A percentile compares a stretch with the other conserved stretches of the same genome.
Conservation (phyloP, 192 early-diverging fungal genomes). For the Mortierella claussenii region DNA sequence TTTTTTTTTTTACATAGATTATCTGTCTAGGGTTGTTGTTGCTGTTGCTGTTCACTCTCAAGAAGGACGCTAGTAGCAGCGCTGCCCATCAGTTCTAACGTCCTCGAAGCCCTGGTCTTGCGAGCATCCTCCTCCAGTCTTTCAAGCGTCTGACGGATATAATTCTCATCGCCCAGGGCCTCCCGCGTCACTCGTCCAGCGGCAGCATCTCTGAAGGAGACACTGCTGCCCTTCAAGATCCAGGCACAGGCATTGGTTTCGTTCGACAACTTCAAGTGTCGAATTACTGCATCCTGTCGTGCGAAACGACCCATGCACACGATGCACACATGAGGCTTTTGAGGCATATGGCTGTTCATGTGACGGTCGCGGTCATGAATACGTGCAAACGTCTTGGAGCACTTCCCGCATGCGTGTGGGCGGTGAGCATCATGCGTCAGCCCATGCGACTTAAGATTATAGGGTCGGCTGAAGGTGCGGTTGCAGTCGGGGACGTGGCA, state of each 20-base stretch:
- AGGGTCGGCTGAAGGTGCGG: slow-evolving; percentile 73
- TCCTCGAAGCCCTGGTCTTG: neutral
- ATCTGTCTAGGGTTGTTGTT: too few relatives aligned
- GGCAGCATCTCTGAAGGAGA: slow-evolving; percentile 24
- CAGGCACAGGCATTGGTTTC: slow-evolving; percentile 36
- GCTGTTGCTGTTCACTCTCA: too few relatives aligned
- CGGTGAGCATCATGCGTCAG: slow-evolving; percentile 72
- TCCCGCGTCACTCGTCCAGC: slow-evolving; percentile 10
- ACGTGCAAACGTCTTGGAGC: slow-evolving; percentile 79
- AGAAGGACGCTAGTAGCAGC: neutral
- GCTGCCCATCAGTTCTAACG: slow-evolving; percentile 19
- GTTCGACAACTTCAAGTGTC: slow-evolving; percentile 41
- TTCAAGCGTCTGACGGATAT: slow-evolving; percentile 25
- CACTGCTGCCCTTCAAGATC: slow-evolving; percentile 15
- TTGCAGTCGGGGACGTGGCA: slow-evolving; percentile 55
- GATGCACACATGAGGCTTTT: slow-evolving; percentile 75
- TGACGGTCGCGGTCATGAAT: slow-evolving; percentile 84
- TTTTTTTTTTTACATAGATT: too few relatives aligned
- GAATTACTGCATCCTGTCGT: slow-evolving; percentile 49
- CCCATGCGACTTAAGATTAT: slow-evolving; percentile 77
- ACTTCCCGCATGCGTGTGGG: slow-evolving; percentile 74
- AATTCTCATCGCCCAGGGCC: slow-evolving; percentile 10
- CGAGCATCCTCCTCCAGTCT: slow-evolving; percentile 24
- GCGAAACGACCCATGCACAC: slow-evolving; percentile 77
- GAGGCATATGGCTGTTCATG: slow-evolving; percentile 73